phyloP scores from a whole-genome alignment of 495 filamentous ascomycete species.

The Pyronema omphalodes region DNA sequence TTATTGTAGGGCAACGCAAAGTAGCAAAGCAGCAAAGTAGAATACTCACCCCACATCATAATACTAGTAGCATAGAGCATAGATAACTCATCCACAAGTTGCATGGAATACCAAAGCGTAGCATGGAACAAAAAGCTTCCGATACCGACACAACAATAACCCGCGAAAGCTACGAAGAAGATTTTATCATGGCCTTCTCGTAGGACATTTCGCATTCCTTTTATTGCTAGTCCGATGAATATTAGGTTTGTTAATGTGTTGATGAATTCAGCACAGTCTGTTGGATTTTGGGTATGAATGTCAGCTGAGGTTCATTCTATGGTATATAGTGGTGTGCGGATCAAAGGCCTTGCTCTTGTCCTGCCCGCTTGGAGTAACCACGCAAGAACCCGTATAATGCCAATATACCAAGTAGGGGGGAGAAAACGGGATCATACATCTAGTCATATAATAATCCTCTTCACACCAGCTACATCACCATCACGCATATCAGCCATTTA shows the following conservation, averaged over 20 bases:
- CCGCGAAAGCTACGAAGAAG: conserved; percentile 50
- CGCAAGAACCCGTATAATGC: too few relatives aligned
- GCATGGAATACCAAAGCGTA: conserved; percentile 86
- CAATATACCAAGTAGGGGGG: not conserved
- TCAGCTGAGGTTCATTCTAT: too few relatives aligned
- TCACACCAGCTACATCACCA: conserved; percentile 18
- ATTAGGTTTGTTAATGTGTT: conserved; percentile 67
- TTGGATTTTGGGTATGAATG: too few relatives aligned
- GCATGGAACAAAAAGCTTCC: conserved; percentile 73
- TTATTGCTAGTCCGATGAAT: conserved; percentile 55
- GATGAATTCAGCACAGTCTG: conserved; percentile 42
- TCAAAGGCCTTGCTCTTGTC: too few relatives aligned
- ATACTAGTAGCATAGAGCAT: conserved; percentile 97
- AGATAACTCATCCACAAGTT: conserved; percentile 84
- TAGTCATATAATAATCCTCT: conserved; percentile 22
- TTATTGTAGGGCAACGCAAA: not conserved
- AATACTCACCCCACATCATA: conserved; percentile 48
- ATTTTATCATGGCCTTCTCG: conserved; percentile 52
- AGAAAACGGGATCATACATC: conserved; percentile 2
- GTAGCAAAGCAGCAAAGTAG: too few relatives aligned
- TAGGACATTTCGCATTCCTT: conserved; percentile 51
- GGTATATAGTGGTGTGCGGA: too few relatives aligned
- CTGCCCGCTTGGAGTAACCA: too few relatives aligned
- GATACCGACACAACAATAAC: conserved; percentile 61
- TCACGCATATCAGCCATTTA: not conserved